phyloP scores from a whole-genome alignment of 1,139 yeast genomes.

The Tardiomyces depauwii region DNA sequence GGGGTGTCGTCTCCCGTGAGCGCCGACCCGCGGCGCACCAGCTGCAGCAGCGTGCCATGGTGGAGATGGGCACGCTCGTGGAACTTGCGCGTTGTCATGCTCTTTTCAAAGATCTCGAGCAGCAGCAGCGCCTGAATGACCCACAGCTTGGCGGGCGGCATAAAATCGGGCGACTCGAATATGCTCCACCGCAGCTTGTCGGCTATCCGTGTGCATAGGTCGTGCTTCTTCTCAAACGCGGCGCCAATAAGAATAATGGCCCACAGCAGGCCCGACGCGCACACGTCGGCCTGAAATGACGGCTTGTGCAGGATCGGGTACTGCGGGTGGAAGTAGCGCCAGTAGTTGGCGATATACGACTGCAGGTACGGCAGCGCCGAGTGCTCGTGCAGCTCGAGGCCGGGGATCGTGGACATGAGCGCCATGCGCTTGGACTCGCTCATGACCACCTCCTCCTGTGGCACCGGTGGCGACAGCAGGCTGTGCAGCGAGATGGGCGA shows the following conservation, averaged over 20 bases:
- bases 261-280: slow-evolving; percentile 43
- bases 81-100: slow-evolving; percentile 37
- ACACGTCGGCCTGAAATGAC: slow-evolving; percentile 42
- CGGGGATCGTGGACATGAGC: slow-evolving; percentile 27
- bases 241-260: slow-evolving; percentile 50
- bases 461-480: slow-evolving; percentile 22
- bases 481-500: slow-evolving; percentile 23
- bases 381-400: slow-evolving; percentile 24
- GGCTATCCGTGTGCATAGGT: slow-evolving; percentile 39
- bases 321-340: slow-evolving; percentile 53
- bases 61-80: slow-evolving; percentile 72
- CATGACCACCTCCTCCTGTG: slow-evolving; percentile 15
- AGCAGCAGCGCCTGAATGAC: slow-evolving; percentile 49
- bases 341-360: slow-evolving; percentile 27
- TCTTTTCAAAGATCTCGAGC: slow-evolving; percentile 56
- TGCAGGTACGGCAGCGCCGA: slow-evolving; percentile 19
- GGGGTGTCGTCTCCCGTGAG: slow-evolving; percentile 23
- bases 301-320: slow-evolving; percentile 53
- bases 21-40: slow-evolving; percentile 62
- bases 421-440: slow-evolving; percentile 23
- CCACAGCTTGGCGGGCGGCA: slow-evolving; percentile 50
- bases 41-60: slow-evolving; percentile 66
- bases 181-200: slow-evolving; percentile 53
- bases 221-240: slow-evolving; percentile 26
- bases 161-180: slow-evolving; percentile 45